Evolutionary conservation across 192 early-diverging fungal genomes (phyloP).

Genomic region (Tieghemiomyces parasiticus): DNA sequence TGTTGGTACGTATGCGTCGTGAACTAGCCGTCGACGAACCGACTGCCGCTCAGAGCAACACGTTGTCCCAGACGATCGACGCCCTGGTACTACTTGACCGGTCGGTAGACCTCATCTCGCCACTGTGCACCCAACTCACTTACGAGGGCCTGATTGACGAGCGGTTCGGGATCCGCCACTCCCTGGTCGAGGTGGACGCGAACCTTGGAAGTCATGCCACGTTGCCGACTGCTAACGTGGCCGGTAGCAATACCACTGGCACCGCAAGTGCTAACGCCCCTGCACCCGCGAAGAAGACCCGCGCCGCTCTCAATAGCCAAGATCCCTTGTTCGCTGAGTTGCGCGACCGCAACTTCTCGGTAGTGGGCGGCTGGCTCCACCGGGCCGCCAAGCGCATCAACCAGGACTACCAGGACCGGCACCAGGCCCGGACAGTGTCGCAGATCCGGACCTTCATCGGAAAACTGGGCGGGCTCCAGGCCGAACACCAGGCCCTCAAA

Average conservation of each 20-base stretch:
- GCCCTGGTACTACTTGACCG: constrained; percentile 84
- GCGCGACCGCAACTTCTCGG: constrained; percentile 81
- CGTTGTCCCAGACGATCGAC: constrained; percentile 52
- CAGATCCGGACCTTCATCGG: constrained; percentile 90
- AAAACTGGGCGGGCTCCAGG: constrained; percentile 62
- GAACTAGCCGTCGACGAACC: constrained; percentile 49
- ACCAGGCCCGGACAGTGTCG: constrained; percentile 78
- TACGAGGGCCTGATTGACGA: constrained; percentile 97
- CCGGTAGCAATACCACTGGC: constrained; percentile 16
- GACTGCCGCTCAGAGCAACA: constrained; percentile 24
- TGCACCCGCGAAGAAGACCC: constrained; percentile 42
- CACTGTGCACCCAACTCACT: constrained; percentile 86
- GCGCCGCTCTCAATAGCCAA: constrained; percentile 60
- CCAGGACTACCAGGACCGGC: constrained; percentile 74
- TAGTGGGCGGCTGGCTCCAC: constrained; percentile 70
- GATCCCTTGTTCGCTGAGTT: constrained; percentile 71
- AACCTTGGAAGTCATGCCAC: constrained; percentile 14
- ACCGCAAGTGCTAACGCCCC: constrained; percentile 12
- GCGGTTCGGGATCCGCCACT: constrained; percentile 63
- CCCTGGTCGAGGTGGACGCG: constrained; percentile 63
- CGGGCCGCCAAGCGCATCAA: constrained; percentile 74
- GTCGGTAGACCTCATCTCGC: constrained; percentile 78
- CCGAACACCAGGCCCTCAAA: constrained; percentile 70
- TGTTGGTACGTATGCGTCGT: constrained; percentile 66
- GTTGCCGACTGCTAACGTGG: constrained; percentile 8